Percentiles rank a stretch among this genome's conserved stretches.
phyloP scores from a whole-genome alignment of 148 eudicot species.

The Vaccinium corymbosum region DNA sequence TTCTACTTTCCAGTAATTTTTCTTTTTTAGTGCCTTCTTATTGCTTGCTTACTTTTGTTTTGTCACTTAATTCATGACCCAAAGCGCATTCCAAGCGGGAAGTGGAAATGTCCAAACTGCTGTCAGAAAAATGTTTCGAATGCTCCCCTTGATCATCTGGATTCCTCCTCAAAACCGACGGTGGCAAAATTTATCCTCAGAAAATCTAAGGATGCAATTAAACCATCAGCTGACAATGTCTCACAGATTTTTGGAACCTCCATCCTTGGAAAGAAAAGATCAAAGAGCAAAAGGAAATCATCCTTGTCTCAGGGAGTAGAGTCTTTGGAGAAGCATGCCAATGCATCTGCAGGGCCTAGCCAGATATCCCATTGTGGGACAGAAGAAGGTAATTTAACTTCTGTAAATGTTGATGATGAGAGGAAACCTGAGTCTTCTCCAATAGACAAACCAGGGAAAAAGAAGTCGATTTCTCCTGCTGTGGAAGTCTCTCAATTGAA shows the following conservation, averaged over 20 bases:
- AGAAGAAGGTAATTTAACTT: conserved; percentile 36
- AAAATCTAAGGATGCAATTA: conserved; percentile 36
- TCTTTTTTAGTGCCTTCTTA: conserved; percentile 4
- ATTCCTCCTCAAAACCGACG: conserved; percentile 40
- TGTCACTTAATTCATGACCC: conserved; percentile 17
- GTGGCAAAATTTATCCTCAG: conserved; percentile 40
- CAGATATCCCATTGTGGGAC: conserved; percentile 38
- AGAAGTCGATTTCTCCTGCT: conserved; percentile 28
- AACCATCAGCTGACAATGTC: conserved; percentile 38
- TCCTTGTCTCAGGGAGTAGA: conserved; percentile 21
- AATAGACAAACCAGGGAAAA: conserved; percentile 22
- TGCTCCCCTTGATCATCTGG: conserved; percentile 32
- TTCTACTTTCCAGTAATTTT: conserved; percentile 13
- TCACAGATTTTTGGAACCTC: conserved; percentile 47
- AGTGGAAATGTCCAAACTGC: conserved; percentile 85
- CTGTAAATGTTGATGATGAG: conserved; percentile 30
- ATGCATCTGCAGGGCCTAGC: conserved; percentile 36
- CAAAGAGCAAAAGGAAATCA: conserved; percentile 54
- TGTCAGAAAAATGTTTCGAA: conserved; percentile 33
- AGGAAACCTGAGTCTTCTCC: conserved; percentile 24
- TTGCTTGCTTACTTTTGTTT: conserved; percentile 9
- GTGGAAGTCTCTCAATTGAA: conserved; percentile 27
- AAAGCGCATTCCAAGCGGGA: conserved; percentile 77
- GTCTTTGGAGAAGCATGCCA: conserved; percentile 25
- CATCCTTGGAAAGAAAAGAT: conserved; percentile 56